Evolutionary conservation across 176 grass and related monocot species (phyloP), one percentile per base, ranked within the genome.

Genomic region (Carex kokanica): DNA sequence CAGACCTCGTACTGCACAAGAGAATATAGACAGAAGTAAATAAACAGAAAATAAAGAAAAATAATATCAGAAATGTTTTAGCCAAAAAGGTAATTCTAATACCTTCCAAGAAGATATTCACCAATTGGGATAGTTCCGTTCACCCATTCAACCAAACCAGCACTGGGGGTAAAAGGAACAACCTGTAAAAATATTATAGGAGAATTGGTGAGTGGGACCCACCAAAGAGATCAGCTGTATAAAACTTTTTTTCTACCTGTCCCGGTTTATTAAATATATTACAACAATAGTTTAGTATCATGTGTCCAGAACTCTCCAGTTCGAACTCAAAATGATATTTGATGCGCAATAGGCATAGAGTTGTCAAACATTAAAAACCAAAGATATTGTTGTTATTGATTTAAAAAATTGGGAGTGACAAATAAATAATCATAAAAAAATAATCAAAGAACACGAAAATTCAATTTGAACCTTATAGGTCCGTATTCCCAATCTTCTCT

Each of bases 81-180:
- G 31, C 36, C 24, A 80, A 80, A 85, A 83, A 74, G 54, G 64
- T 85, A 79, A 3, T 11, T 17, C 79, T 64, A 79, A 62, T 88
- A 97, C 95, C 95, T 98, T 61, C 92, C 95, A 84, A 91, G 78
- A 73, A 98, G 92, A 86, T 98, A 98, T 70, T 98, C 95, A 6
- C 88, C 90, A 55, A 98, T 88, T 1, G 92, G 95, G 85, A 94
- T 79, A 64, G 95, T 94, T 74, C 95, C 77, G 83, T 98, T 90
- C 63, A 98, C 95, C 95, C 95, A 98, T 91, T 98, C 95, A 82
- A 98, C 92, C 66, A 98, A 86, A 88, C 95, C 92, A 43, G 95
- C 92, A 90, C 95, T 98, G 61, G 95, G 95, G 78, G 95, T 98
- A 84, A 98, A 98, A 38, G 95, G 95, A 91, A 98, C 92, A 61